Base-by-base conservation (phyloP, 768 basidiomycete genomes). In the Tylopilus subfusipes region DNA sequence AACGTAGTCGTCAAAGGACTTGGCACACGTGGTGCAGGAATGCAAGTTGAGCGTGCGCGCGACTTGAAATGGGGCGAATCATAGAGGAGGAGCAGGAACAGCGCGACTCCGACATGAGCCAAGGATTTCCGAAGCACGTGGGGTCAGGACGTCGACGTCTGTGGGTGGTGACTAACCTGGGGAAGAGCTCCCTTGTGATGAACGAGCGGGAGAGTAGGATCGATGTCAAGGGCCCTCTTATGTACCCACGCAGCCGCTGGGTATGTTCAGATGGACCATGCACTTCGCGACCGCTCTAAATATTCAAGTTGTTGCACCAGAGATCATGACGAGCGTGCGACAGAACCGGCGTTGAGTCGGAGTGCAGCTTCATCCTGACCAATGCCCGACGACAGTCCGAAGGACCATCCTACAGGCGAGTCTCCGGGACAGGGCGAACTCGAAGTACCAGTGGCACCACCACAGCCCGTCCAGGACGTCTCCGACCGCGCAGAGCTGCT, bases 401-500 rank as follows among this genome's bases (percentile, higher is more conserved):
- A 54, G 25, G 42, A 27, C 22, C 38, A 19, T 19, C 38, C 38
- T 38, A 19, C 38, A 10, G n/a, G n/a, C n/a, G 38, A 38, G 38
- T 19, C 38, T 9, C 9, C n/a, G 8, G 8, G 18, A n/a, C 38
- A n/a, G 4, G 9, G 8, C n/a, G 42, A 52, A 30, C 34, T 47
- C 19, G 40, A 40, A 19, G 3, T 12, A 24, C 45, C 47, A 25
- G 27, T 16, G 24, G 16, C 44, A 14, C 12, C 33, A 6, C 42
- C 51, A 22, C 56, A 52, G 34, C 49, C 42, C 5, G 27, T 33
- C n/a, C 58, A 52, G 36, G 38, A 49, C 22, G 36, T 16, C 25
- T 21, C 56, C 19, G 66, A 75, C 58, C 70, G 79, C 48, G 42
- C 66, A 49, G 79, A 82, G 34, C 72, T 85, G 19, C 58, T 85